Evolutionary conservation across 805 yeast species (phyloP), one percentile per base, ranked within the genome.

Genomic region (Ogataea trehaloabstinens): DNA sequence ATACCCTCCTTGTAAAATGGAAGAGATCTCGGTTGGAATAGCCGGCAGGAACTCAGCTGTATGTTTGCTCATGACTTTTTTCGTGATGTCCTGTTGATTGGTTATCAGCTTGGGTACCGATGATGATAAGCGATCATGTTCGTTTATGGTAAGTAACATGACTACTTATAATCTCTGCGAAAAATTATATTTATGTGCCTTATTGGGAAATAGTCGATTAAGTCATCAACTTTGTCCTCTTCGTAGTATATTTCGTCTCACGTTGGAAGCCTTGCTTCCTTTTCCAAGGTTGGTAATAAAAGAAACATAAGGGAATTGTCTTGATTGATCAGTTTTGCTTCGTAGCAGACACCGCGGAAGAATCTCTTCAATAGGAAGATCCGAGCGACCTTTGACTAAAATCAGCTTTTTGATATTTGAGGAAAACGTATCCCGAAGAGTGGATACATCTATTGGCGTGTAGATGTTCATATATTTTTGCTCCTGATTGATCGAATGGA

Each of bases 1-100:
- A 66, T 90, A 93, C 3, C 98, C 97, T 43, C 98, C 96, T 45
- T 93, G 91, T 30, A 93, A 71, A 29, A 93, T 68, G 5, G 95
- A 85, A 11, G 88, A 73, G 45, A 87, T 76, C 25, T 73, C 68
- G 1, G 90, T 77, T 24, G 75, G 76, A 18, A 71, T 68, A 1
- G 70, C 64, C 13, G 78, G 76, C 37, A 84, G 66, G 54, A 74
- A 89, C 56, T 84, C 80, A 5, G 96, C 95, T 29, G 69, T 68
- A 59, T 86, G 95, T 34, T 31, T 21, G 30, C 41, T 12, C 48
- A 44, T 44, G 17, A 22, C 25, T 17, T 17, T 16, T 30, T 16
- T 28, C n/a, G n/a, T n/a, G n/a, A n/a, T n/a, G n/a, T 24, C n/a
- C n/a, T n/a, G n/a, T n/a, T n/a, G n/a, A n/a, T n/a, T n/a, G n/a